These are phyloP conservation scores for Trichosanthes cucumerina DNA, from an alignment of 306 rosid species.

Conservation along the genomic window DNA sequence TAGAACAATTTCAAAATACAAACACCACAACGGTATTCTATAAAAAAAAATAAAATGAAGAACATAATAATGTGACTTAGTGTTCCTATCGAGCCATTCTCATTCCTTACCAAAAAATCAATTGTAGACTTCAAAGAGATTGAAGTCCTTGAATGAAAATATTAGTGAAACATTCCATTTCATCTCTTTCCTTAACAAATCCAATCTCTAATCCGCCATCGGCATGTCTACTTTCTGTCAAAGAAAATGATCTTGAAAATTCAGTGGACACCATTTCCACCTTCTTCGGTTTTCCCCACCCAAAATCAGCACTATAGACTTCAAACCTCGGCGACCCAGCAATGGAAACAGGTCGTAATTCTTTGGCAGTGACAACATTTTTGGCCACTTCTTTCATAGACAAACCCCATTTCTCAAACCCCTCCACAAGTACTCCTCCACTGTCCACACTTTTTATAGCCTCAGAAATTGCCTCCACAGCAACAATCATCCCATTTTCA, in stretches of 20 bases:
- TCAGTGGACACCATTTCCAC: constrained; percentile 12
- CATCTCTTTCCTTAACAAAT: constrained; percentile 1
- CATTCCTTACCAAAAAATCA: no score
- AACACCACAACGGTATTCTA: no score
- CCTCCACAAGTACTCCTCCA: neutral
- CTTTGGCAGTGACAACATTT: no score
- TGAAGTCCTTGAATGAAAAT: constrained; percentile 2
- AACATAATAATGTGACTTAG: no score
- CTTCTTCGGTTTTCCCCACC: constrained; percentile 34
- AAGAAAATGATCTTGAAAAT: neutral
- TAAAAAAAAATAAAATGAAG: no score
- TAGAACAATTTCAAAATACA: no score
- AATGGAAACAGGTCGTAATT: no score
- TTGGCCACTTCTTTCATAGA: neutral
- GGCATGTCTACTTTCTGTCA: constrained; percentile 8
- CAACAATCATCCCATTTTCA: constrained; percentile 15
- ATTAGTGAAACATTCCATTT: constrained; percentile 15
- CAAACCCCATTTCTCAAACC: constrained; percentile 1
- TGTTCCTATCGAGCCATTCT: no score
- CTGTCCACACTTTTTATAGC: constrained; percentile 6
- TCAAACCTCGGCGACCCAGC: constrained; percentile 24
- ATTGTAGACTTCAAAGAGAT: neutral
- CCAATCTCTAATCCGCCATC: constrained; percentile 20
- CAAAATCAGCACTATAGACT: constrained; percentile 23
- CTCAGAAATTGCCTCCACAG: constrained; percentile 12